phyloP scores from a whole-genome alignment of 2,329 filamentous ascomycete genomes.

The Dothistroma septosporum region DNA sequence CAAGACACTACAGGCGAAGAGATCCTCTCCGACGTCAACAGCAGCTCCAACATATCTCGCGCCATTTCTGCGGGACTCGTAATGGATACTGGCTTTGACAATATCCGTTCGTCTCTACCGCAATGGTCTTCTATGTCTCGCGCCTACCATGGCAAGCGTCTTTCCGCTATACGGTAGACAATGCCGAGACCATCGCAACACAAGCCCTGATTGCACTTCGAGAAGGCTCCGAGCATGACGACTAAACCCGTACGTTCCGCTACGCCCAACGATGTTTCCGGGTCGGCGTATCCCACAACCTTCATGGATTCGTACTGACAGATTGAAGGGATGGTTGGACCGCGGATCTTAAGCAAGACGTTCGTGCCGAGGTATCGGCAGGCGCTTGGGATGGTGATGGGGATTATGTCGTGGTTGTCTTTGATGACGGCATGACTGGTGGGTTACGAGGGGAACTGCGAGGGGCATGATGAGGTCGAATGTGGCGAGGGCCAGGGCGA shows the following conservation, averaged over 20 bases:
- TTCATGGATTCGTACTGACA: slow-evolving; percentile 13
- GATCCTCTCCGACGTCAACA: not conserved
- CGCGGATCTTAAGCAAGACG: slow-evolving; percentile 32
- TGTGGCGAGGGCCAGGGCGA: not conserved
- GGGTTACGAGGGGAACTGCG: not conserved
- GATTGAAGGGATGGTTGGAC: slow-evolving; percentile 51
- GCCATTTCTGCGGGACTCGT: not conserved
- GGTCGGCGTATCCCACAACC: slow-evolving; percentile 10
- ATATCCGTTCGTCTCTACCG: not conserved
- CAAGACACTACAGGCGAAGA: not conserved
- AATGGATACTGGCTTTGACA: not conserved
- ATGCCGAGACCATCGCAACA: not conserved
- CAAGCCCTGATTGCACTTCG: not conserved
- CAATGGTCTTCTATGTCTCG: not conserved
- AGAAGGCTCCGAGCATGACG: not conserved
- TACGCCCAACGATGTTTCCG: not conserved
- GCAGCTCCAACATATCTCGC: not conserved
- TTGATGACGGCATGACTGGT: slow-evolving; percentile 7
- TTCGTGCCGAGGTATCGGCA: slow-evolving; percentile 8
- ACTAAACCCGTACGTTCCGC: not conserved
- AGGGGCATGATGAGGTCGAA: not conserved
- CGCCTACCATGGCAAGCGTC: not conserved
- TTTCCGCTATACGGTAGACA: not conserved
- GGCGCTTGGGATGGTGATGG: slow-evolving; percentile 12
- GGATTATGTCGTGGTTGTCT: slow-evolving; percentile 5